phyloP scores from a whole-genome alignment of 108 stramenopile genomes.

The Pseudonitzschia delicatissima region DNA sequence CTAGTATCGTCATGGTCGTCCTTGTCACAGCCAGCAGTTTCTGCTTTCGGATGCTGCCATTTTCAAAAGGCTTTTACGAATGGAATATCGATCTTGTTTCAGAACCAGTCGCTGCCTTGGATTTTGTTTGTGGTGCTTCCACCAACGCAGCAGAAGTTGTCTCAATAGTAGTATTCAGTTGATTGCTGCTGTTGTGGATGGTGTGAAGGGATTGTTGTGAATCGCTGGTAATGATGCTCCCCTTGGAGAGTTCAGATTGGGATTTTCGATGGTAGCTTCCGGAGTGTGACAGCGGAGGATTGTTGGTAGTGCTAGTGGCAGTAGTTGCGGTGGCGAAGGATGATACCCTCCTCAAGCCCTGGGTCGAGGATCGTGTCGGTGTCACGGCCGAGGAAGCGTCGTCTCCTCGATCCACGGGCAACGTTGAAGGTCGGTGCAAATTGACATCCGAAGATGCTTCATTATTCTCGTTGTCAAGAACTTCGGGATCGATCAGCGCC shows the following conservation, averaged over 20 bases:
- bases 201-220: not conserved
- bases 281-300: not conserved
- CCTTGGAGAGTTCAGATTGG: slow-evolving; percentile 4
- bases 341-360: no score
- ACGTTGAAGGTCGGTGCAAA: slow-evolving; percentile 2
- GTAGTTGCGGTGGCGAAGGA: not conserved
- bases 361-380: not conserved
- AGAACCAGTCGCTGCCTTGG: slow-evolving; percentile 10
- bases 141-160: not conserved
- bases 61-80: no score
- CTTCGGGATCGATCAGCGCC: slow-evolving; percentile 20
- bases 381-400: not conserved
- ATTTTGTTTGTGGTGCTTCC: not conserved
- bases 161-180: not conserved
- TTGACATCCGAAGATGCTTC: not conserved
- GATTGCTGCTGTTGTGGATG: not conserved
- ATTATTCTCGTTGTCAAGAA: slow-evolving; percentile 12
- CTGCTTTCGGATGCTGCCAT: not conserved
- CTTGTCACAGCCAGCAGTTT: not conserved
- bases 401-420: not conserved
- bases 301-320: not conserved
- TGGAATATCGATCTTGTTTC: not conserved
- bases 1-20: not conserved
- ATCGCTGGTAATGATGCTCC: not conserved
- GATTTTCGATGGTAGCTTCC: slow-evolving; percentile 1